phyloP scores from a whole-genome alignment of 164 flowering plant genomes.

The Dillenia turbinata region DNA sequence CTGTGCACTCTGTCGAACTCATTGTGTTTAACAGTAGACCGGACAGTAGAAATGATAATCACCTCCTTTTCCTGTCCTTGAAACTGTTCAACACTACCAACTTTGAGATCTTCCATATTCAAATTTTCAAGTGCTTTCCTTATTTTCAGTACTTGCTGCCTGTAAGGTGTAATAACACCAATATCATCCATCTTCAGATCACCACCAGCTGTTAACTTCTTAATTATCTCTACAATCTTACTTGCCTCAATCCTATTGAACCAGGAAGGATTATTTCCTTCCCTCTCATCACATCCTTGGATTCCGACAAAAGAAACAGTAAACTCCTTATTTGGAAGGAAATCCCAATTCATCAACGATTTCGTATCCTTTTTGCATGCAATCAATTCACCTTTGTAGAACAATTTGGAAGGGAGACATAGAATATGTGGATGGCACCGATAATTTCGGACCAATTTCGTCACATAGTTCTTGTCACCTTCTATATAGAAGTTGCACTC shows the following conservation, averaged over 20 bases:
- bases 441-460: slow-evolving; percentile 74
- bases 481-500: slow-evolving; percentile 40
- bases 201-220: slow-evolving; percentile 27
- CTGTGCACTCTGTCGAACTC: slow-evolving; percentile 65
- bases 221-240: slow-evolving; percentile 70
- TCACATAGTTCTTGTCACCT: slow-evolving; percentile 56
- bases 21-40: slow-evolving; percentile 84
- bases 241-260: slow-evolving; percentile 90
- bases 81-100: slow-evolving; percentile 97
- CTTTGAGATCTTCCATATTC: slow-evolving; percentile 50
- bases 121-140: slow-evolving; percentile 54
- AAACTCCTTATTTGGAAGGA: slow-evolving; percentile 67
- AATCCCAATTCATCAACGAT: slow-evolving; percentile 14
- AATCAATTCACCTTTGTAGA: slow-evolving; percentile 71
- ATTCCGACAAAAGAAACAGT: slow-evolving; percentile 80
- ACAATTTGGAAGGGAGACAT: slow-evolving; percentile 70
- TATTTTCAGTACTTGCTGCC: slow-evolving; percentile 82
- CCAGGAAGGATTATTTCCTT: slow-evolving; percentile 96
- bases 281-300: slow-evolving; percentile 96
- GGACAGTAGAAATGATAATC: slow-evolving; percentile 85
- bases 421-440: slow-evolving; percentile 76
- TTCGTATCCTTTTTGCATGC: slow-evolving; percentile 54
- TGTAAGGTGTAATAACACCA: slow-evolving; percentile 91
- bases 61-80: slow-evolving; percentile 91
- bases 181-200: slow-evolving; percentile 51